Conservation (phyloP, 2,329 filamentous ascomycete genomes). For the Paramyrothecium roridum region DNA sequence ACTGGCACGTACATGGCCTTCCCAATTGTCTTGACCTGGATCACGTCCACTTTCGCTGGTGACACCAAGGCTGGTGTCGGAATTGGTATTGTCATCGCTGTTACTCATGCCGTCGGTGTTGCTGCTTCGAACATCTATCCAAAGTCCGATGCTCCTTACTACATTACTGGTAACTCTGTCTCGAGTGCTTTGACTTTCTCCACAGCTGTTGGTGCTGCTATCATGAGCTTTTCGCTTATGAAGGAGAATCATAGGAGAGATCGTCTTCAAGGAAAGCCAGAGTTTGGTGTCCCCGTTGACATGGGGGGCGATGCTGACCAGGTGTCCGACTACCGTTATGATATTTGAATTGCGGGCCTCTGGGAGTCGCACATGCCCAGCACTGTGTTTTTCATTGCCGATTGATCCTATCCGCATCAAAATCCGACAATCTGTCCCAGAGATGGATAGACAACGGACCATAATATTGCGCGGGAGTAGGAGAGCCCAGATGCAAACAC, state of each 20-base stretch:
- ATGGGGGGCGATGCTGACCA: slow-evolving; percentile 13
- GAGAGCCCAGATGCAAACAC: too few species aligned
- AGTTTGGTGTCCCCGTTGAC: slow-evolving; percentile 7
- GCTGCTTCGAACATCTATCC: slow-evolving; percentile 13
- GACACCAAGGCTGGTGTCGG: slow-evolving; percentile 14
- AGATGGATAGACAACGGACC: too few species aligned
- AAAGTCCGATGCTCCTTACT: slow-evolving; percentile 8
- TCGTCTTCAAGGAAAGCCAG: slow-evolving; percentile 8
- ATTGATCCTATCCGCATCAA: too few species aligned
- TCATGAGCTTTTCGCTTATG: slow-evolving; percentile 9
- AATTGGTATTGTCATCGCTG: slow-evolving; percentile 11
- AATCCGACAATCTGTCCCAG: too few species aligned
- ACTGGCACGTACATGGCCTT: slow-evolving; percentile 13
- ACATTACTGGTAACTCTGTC: slow-evolving; percentile 11
- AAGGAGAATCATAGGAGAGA: slow-evolving; percentile 8
- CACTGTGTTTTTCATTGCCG: too few species aligned
- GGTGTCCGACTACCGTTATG: slow-evolving; percentile 9
- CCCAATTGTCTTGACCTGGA: slow-evolving; percentile 14
- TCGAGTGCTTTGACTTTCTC: slow-evolving; percentile 8
- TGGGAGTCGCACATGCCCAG: too few species aligned
- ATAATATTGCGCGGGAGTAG: too few species aligned
- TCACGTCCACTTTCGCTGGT: slow-evolving; percentile 12
- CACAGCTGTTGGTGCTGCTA: slow-evolving; percentile 3
- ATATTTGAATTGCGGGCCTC: too few species aligned
- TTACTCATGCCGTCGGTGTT: slow-evolving; percentile 11